These are phyloP conservation scores for Paramyrothecium sp. DNA, from an alignment of 2,329 filamentous ascomycete genomes.

Conservation along the genomic window DNA sequence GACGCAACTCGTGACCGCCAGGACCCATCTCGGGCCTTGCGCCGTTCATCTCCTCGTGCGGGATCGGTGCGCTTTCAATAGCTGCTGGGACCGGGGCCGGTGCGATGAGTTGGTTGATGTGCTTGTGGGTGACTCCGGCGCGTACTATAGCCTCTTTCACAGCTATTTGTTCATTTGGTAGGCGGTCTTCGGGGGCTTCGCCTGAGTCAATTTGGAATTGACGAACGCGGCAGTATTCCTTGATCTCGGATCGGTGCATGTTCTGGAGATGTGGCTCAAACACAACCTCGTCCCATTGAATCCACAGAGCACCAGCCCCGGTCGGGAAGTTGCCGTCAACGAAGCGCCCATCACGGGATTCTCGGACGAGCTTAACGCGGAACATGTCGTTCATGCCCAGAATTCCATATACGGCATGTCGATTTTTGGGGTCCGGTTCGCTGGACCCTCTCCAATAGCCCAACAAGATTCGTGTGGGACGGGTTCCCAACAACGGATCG, in stretches of 20 bases:
- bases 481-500: slow-evolving; percentile 48
- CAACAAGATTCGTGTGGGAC: slow-evolving; percentile 56
- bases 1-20: slow-evolving; percentile 38
- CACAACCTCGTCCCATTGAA: slow-evolving; percentile 60
- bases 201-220: slow-evolving; percentile 56
- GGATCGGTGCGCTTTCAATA: slow-evolving; percentile 3
- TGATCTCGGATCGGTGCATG: slow-evolving; percentile 54
- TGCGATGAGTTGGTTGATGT: slow-evolving; percentile 18
- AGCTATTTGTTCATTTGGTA: slow-evolving; percentile 50
- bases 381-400: slow-evolving; percentile 64
- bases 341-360: slow-evolving; percentile 59
- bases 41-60: background rate
- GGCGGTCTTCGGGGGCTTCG: slow-evolving; percentile 46
- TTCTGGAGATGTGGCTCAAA: slow-evolving; percentile 54
- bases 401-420: slow-evolving; percentile 63
- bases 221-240: slow-evolving; percentile 62
- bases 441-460: slow-evolving; percentile 59
- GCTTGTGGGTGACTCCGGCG: slow-evolving; percentile 24
- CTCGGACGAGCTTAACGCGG: slow-evolving; percentile 58
- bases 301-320: slow-evolving; percentile 61
- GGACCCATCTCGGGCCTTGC: slow-evolving; percentile 14
- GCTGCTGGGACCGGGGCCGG: slow-evolving; percentile 13
- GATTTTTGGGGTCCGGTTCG: slow-evolving; percentile 43
- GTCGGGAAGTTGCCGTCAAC: slow-evolving; percentile 59
- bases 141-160: slow-evolving; percentile 49